phyloP scores from a whole-genome alignment of 768 basidiomycete species.

The Trametes punicea region DNA sequence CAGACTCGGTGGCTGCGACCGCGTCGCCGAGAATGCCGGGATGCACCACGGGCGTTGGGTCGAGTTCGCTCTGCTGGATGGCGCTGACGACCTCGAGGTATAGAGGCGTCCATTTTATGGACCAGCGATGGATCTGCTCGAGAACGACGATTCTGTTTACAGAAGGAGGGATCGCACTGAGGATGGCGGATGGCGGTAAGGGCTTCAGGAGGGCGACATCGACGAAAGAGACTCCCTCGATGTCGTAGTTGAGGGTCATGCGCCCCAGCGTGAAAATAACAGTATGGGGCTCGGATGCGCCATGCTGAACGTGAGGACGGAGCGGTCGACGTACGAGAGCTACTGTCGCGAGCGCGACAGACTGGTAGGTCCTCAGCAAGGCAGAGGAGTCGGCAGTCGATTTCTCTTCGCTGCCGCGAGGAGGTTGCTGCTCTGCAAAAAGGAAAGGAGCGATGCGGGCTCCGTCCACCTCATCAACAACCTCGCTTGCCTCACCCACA shows the following conservation, averaged over 20 bases:
- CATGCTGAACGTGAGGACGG: slow-evolving; percentile 49
- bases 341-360: slow-evolving; percentile 62
- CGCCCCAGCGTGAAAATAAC: slow-evolving; percentile 71
- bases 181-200: slow-evolving; percentile 52
- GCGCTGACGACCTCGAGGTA: slow-evolving; percentile 79
- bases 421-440: slow-evolving; percentile 37
- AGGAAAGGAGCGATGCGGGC: slow-evolving; percentile 62
- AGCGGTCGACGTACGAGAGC: slow-evolving; percentile 59
- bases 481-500: slow-evolving; percentile 36
- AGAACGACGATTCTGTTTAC: slow-evolving; percentile 71
- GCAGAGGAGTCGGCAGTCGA: slow-evolving; percentile 17
- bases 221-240: slow-evolving; percentile 63
- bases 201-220: slow-evolving; percentile 69
- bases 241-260: slow-evolving; percentile 36
- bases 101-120: slow-evolving; percentile 83
- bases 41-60: slow-evolving; percentile 48
- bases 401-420: slow-evolving; percentile 28
- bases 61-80: slow-evolving; percentile 51
- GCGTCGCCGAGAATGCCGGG: slow-evolving; percentile 60
- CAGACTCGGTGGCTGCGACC: slow-evolving; percentile 35
- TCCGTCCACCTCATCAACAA: slow-evolving; percentile 51
- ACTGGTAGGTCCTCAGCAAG: slow-evolving; percentile 61
- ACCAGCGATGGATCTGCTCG: slow-evolving; percentile 74
- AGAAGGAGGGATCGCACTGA: slow-evolving; percentile 56
- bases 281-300: slow-evolving; percentile 57